Base-by-base conservation (phyloP, 305 asterid genomes). In the Withania somnifera region DNA sequence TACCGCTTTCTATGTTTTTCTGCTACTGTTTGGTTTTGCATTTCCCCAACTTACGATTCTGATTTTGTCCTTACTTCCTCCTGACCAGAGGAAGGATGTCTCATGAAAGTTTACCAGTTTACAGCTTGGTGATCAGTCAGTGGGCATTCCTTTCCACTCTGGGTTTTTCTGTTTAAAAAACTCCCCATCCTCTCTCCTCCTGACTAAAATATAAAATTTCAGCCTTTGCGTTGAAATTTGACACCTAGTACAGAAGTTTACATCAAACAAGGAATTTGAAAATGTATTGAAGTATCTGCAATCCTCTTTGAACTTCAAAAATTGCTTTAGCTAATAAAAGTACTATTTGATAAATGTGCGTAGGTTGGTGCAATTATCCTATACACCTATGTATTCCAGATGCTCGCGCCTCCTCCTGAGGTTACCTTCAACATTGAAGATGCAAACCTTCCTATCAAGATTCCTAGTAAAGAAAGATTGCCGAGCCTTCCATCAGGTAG, bases 341-440 rank as follows among this genome's bases (percentile, higher is more conserved):
- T 73, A 73, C 8, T 50, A 4, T 75, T 24, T 75, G 26, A 10
- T 75, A 26, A 47, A 75, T 78, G 53, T 36, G 63, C 32, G 36
- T 84, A 96, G 99, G 99, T 97, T 81, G 99, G 99, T 81, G 99
- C 99, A 52, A 93, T 97, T 86, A 83, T 95, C 86, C 88, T 97
- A 56, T 97, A 97, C 87, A 97, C 99, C 82, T 97, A 93, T 87
- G 98, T 97, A 61, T 97, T 93, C 89, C 88, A 91, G 14, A 97
- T 97, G 98, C 94, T 94, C 53, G 93, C 97, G 81, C 98, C 98
- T 85, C 99, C 99, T 77, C 92, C 92, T 8, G 97, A 90, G 85
- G 97, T 98, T 63, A 86, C 93, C 51, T 94, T 90, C 68, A 96
- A 97, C 68, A 51, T 83, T 82, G 94, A 84, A 71, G 97, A 90